Percentiles rank a stretch among this genome's conserved stretches.
These are phyloP conservation scores for Handroanthus guayacan DNA, from an alignment of 257 asterid genomes.

Conservation along the genomic window DNA sequence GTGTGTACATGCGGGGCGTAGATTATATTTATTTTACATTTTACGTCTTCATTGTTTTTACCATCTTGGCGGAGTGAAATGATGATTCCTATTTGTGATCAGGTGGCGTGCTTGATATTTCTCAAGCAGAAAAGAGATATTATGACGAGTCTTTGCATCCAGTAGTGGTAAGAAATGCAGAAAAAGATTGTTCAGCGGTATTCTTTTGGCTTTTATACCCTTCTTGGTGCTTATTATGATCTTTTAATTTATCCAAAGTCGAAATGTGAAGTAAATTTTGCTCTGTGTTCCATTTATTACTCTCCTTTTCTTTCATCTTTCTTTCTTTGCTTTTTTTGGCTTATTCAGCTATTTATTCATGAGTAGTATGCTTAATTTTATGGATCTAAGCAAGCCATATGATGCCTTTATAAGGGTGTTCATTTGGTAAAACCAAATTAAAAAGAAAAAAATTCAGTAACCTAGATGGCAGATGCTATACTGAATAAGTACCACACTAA, in stretches of 20 bases:
- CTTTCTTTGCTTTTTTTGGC: too few species aligned
- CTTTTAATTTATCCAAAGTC: conserved; percentile 12
- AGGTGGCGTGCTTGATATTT: conserved; percentile 89
- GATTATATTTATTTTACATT: not conserved
- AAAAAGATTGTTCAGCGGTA: not conserved
- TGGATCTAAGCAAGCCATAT: conserved; percentile 6
- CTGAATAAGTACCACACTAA: too few species aligned
- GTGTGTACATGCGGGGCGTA: not conserved
- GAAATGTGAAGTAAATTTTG: not conserved
- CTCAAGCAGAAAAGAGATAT: conserved; percentile 64
- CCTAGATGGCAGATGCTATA: too few species aligned
- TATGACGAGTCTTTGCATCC: conserved; percentile 69
- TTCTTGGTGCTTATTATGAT: conserved; percentile 18
- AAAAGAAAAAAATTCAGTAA: too few species aligned
- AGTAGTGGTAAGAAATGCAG: conserved; percentile 56
- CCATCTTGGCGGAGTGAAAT: conserved; percentile 27
- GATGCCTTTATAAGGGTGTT: not conserved
- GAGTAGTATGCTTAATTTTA: not conserved
- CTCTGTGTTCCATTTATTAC: conserved; percentile 4
- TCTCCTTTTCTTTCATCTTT: not conserved
- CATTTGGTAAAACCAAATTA: too few species aligned
- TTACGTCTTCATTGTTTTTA: not conserved
- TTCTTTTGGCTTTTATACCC: conserved; percentile 4
- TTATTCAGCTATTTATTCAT: not conserved
- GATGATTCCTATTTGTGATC: conserved; percentile 40